Conservation (phyloP, 2,329 filamentous ascomycete species). For the Akanthomyces uredinophilus region DNA sequence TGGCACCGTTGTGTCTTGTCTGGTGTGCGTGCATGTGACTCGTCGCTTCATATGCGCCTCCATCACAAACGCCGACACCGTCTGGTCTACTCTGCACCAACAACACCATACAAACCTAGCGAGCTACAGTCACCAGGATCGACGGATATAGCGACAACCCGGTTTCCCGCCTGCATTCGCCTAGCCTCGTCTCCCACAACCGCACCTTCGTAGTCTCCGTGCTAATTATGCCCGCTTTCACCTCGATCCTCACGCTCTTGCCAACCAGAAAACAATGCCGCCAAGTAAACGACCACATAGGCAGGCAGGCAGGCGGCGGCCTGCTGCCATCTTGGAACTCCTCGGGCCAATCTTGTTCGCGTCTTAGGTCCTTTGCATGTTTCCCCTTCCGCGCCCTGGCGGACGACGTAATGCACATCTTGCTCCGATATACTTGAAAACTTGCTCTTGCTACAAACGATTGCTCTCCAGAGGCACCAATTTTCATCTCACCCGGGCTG, state of each 20-base stretch:
- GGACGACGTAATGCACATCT: slow-evolving; percentile 12
- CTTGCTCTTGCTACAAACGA: slow-evolving; percentile 11
- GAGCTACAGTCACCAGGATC: background rate
- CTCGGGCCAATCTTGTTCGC: background rate
- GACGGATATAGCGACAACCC: background rate
- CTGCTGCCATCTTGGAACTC: background rate
- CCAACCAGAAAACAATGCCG: background rate
- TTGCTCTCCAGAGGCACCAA: background rate
- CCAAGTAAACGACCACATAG: background rate
- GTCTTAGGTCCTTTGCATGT: background rate
- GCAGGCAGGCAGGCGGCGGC: background rate
- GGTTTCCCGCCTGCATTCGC: background rate
- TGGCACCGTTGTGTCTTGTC: background rate
- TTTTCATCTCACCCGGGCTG: background rate
- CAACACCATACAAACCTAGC: background rate
- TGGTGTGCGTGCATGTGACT: slow-evolving; percentile 2
- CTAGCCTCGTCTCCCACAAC: background rate
- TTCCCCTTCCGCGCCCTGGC: background rate
- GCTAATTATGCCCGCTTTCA: background rate
- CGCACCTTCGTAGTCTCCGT: slow-evolving; percentile 7
- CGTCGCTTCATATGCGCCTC: background rate
- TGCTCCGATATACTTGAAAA: slow-evolving; percentile 12
- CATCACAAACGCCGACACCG: background rate
- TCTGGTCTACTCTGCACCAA: background rate
- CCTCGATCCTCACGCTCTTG: slow-evolving; percentile 5